A percentile compares a stretch with the other conserved stretches of the same genome.
Evolutionary conservation across 2,329 filamentous ascomycete genomes (phyloP).

Genomic region (Hymenoscyphus albidus): DNA sequence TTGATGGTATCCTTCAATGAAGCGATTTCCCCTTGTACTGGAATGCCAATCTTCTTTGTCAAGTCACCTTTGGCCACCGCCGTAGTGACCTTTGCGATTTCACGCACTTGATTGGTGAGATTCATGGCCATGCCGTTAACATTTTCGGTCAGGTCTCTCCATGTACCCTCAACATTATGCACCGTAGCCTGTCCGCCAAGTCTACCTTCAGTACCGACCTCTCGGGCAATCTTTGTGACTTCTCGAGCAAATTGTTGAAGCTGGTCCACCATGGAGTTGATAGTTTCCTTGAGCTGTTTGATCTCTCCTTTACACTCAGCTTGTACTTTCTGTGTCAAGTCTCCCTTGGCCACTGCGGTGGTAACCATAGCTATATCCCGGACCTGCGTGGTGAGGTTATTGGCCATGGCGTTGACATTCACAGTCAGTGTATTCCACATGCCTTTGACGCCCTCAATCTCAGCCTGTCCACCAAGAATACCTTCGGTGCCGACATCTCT

Average conservation of each 20-base stretch:
- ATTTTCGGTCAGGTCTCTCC: slow-evolving; percentile 91
- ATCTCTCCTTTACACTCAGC: slow-evolving; percentile 90
- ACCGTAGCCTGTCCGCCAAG: slow-evolving; percentile 93
- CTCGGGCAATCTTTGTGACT: slow-evolving; percentile 92
- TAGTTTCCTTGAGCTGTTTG: slow-evolving; percentile 91
- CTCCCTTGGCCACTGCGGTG: slow-evolving; percentile 72
- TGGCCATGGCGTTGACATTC: slow-evolving; percentile 85
- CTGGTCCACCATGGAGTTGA: slow-evolving; percentile 99
- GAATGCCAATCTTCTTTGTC: slow-evolving; percentile 92
- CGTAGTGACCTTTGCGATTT: slow-evolving; percentile 95
- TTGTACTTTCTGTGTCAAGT: slow-evolving; percentile 94
- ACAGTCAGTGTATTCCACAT: slow-evolving; percentile 88
- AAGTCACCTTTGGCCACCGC: slow-evolving; percentile 92
- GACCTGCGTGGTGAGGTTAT: slow-evolving; percentile 82
- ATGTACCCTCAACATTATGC: slow-evolving; percentile 94
- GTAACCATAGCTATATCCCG: slow-evolving; percentile 88
- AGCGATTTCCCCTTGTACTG: slow-evolving; percentile 89
- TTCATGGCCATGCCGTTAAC: slow-evolving; percentile 99
- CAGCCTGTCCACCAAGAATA: slow-evolving; percentile 76
- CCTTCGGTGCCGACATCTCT: slow-evolving; percentile 82
- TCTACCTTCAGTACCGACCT: slow-evolving; percentile 93
- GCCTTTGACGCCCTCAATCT: slow-evolving; percentile 78
- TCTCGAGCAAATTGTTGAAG: slow-evolving; percentile 94
- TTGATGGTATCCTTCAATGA: slow-evolving; percentile 98
- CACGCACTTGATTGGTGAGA: slow-evolving; percentile 92